These are phyloP conservation scores for Stachybotrys elegans DNA, from an alignment of 2,329 filamentous ascomycete genomes.

Conservation along the genomic window DNA sequence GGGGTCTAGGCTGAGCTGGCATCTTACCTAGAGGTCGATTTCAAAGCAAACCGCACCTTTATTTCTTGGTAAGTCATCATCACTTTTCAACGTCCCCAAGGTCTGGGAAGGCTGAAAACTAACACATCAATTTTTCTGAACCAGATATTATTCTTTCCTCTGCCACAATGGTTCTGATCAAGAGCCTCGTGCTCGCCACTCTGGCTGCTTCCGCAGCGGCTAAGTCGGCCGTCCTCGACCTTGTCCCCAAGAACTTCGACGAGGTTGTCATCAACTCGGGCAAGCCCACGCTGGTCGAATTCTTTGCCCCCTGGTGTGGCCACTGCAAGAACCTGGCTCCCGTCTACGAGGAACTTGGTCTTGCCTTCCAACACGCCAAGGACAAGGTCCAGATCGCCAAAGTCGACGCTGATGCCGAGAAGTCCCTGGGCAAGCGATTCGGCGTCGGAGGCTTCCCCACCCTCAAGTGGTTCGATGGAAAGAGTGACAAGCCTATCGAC, in stretches of 20 bases:
- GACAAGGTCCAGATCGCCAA: conserved; percentile 83
- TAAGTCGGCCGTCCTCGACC: conserved; percentile 81
- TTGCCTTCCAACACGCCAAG: conserved; percentile 64
- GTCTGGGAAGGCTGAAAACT: too few species aligned
- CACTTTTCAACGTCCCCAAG: too few species aligned
- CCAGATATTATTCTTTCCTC: conserved; percentile 9
- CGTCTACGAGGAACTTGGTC: conserved; percentile 85
- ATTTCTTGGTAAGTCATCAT: not conserved
- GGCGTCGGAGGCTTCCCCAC: conserved; percentile 94
- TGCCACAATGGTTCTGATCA: conserved; percentile 49
- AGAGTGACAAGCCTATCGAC: conserved; percentile 77
- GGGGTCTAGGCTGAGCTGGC: conserved; percentile 22
- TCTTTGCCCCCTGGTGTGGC: conserved; percentile 98
- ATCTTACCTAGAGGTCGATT: conserved; percentile 18
- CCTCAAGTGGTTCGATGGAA: conserved; percentile 95
- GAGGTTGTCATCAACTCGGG: conserved; percentile 81
- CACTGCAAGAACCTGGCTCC: conserved; percentile 98
- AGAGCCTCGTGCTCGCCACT: conserved; percentile 54
- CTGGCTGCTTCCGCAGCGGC: conserved; percentile 55
- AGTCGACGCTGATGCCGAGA: conserved; percentile 90
- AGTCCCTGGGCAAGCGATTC: conserved; percentile 76
- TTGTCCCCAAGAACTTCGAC: conserved; percentile 90
- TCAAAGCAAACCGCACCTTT: conserved; percentile 15
- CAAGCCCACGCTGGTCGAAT: conserved; percentile 94
- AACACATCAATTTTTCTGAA: not conserved